Percentiles rank a stretch among this genome's conserved stretches.
Conservation (phyloP, 2,329 filamentous ascomycete genomes). For the Intubia oerlemansii region DNA sequence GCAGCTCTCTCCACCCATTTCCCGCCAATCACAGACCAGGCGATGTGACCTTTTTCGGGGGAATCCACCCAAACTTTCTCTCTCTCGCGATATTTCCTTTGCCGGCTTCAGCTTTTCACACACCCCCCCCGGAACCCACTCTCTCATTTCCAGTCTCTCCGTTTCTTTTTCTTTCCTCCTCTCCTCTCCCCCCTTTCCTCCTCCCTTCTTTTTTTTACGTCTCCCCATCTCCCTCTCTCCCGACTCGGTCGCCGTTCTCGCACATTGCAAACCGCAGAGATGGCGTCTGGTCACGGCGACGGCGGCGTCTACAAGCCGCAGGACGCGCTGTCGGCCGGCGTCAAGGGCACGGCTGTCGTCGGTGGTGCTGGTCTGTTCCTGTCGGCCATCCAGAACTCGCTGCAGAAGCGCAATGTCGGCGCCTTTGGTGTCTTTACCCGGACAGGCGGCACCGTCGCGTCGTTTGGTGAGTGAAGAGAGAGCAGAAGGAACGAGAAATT, state of each 20-base stretch:
- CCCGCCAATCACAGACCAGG: no score
- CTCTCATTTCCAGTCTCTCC: slow-evolving; percentile 1
- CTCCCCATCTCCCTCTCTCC: not conserved
- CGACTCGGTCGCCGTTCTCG: no score
- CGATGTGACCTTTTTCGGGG: no score
- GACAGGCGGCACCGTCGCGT: slow-evolving; percentile 49
- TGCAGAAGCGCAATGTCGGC: slow-evolving; percentile 65
- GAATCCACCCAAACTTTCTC: no score
- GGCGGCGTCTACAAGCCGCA: slow-evolving; percentile 13
- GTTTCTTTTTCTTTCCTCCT: slow-evolving; percentile 1
- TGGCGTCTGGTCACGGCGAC: no score
- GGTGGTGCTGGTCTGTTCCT: slow-evolving; percentile 35
- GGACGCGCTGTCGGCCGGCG: slow-evolving; percentile 36
- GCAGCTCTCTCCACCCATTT: no score
- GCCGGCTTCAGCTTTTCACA: no score
- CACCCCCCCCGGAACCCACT: no score
- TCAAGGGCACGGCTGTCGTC: slow-evolving; percentile 31
- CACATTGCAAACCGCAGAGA: no score
- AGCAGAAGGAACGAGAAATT: no score
- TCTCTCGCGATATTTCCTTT: no score
- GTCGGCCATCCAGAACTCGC: slow-evolving; percentile 54
- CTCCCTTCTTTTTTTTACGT: not conserved
- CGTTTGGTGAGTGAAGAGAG: slow-evolving; percentile 46
- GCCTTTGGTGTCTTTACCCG: slow-evolving; percentile 61
- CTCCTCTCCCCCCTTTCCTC: not conserved